Percentiles rank a stretch among this genome's conserved stretches.
These are phyloP conservation scores for Buxus sempervirens DNA, from an alignment of 164 flowering plant genomes.

Conservation along the genomic window DNA sequence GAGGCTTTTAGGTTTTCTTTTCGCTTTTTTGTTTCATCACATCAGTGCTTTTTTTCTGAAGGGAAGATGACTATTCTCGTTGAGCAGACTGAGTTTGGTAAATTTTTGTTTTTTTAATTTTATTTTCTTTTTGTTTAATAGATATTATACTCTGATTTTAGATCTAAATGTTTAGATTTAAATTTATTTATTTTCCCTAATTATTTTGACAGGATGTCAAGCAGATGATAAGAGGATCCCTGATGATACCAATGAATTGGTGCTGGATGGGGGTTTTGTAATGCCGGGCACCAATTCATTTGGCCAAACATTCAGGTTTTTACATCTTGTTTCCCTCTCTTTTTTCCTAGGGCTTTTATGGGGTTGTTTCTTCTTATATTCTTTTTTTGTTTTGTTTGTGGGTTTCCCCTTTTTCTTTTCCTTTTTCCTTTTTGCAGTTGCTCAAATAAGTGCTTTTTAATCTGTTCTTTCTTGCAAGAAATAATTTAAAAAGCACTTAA, in stretches of 20 bases:
- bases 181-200: neutral
- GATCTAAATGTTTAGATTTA: no score
- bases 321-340: neutral
- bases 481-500: no score
- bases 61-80: slow-evolving; percentile 30
- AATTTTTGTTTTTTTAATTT: neutral
- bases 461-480: no score
- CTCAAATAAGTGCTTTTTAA: no score
- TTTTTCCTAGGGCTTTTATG: neutral
- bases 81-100: slow-evolving; percentile 31
- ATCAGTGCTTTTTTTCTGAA: neutral
- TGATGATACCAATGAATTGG: slow-evolving; percentile 21
- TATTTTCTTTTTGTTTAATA: no score
- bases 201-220: slow-evolving; percentile 12
- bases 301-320: slow-evolving; percentile 27
- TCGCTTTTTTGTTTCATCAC: neutral
- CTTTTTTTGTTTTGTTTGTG: no score
- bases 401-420: no score
- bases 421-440: no score
- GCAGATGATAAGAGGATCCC: slow-evolving; percentile 19
- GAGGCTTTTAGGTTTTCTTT: neutral
- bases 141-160: no score
- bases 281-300: slow-evolving; percentile 25
- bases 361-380: no score
- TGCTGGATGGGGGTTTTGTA: slow-evolving; percentile 30